Evolutionary conservation across 257 asterid genomes (phyloP).

Genomic region (Salvia splendens): DNA sequence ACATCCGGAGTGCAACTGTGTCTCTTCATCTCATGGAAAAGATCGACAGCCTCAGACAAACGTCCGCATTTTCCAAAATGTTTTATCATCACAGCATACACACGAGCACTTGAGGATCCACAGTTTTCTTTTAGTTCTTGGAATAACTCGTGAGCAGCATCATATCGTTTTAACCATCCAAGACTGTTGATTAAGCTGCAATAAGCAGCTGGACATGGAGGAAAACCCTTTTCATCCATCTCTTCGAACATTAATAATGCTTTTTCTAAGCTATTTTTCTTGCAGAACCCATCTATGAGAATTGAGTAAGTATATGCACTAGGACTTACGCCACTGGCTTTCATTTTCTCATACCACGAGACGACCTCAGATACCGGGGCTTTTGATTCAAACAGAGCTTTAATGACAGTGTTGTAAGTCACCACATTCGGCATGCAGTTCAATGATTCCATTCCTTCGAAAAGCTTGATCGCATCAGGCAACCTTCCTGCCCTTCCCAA

Average conservation of each 20-base stretch:
- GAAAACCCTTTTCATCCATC: slow-evolving; percentile 95
- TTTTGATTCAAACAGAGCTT: slow-evolving; percentile 65
- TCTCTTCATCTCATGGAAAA: slow-evolving; percentile 56
- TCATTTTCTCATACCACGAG: slow-evolving; percentile 76
- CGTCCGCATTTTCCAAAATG: slow-evolving; percentile 59
- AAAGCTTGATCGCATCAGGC: slow-evolving; percentile 67
- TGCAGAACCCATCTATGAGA: slow-evolving; percentile 87
- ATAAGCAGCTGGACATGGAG: slow-evolving; percentile 94
- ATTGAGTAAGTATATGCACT: slow-evolving; percentile 84
- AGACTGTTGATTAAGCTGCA: slow-evolving; percentile 90
- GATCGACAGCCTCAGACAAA: slow-evolving; percentile 52
- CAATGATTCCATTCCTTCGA: slow-evolving; percentile 74
- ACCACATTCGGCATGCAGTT: slow-evolving; percentile 74
- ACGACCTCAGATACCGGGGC: slow-evolving; percentile 58
- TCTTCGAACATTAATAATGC: slow-evolving; percentile 81
- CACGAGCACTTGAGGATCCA: slow-evolving; percentile 62
- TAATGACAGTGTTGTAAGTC: slow-evolving; percentile 83
- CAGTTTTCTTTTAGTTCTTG: slow-evolving; percentile 60
- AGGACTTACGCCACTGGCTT: slow-evolving; percentile 55
- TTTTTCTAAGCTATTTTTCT: slow-evolving; percentile 68
- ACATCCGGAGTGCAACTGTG: slow-evolving; percentile 52
- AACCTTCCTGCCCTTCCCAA: slow-evolving; percentile 68
- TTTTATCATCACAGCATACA: slow-evolving; percentile 62
- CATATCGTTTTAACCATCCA: slow-evolving; percentile 73
- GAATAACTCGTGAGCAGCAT: slow-evolving; percentile 65